These are phyloP conservation scores for Plantago lanceolata DNA, from an alignment of 305 asterid genomes.

Conservation along the genomic window DNA sequence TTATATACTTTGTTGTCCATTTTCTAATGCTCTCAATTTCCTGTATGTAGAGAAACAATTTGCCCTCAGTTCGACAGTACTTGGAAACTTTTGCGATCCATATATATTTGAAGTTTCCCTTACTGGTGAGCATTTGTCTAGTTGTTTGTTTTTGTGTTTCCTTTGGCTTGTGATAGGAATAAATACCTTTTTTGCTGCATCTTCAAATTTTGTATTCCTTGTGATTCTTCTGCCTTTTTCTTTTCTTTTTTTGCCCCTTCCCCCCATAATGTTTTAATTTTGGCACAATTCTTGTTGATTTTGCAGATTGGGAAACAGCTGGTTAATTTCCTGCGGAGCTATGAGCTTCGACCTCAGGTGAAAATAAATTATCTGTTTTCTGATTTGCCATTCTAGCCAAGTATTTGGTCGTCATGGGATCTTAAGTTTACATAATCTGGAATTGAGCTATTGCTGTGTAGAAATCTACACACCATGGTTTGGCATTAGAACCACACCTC, in stretches of 20 bases:
- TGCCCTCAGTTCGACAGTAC: constrained; percentile 95
- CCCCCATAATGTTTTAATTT: constrained; percentile 4
- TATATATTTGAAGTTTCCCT: constrained; percentile 74
- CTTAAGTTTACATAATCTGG: neutral
- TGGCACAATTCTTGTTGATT: constrained; percentile 18
- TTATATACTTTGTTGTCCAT: constrained; percentile 24
- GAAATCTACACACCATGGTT: too few relatives aligned
- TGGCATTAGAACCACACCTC: too few relatives aligned
- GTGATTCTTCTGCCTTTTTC: neutral
- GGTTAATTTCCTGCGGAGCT: constrained; percentile 61
- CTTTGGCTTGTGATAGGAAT: constrained; percentile 13
- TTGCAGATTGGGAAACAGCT: constrained; percentile 65
- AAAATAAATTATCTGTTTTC: constrained; percentile 11
- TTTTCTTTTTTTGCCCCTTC: neutral
- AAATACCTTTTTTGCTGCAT: neutral
- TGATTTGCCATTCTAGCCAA: constrained; percentile 15
- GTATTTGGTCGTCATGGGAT: neutral
- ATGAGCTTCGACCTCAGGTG: constrained; percentile 83
- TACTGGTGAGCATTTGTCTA: constrained; percentile 43
- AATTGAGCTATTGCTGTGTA: too few relatives aligned
- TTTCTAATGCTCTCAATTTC: constrained; percentile 6
- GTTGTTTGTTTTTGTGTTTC: constrained; percentile 18
- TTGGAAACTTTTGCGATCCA: constrained; percentile 80
- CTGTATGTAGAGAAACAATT: constrained; percentile 66
- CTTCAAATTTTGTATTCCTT: neutral